A percentile compares a stretch with the other conserved stretches of the same genome.
phyloP scores from a whole-genome alignment of 2,329 filamentous ascomycete species.

The Myrmaecium sp. region DNA sequence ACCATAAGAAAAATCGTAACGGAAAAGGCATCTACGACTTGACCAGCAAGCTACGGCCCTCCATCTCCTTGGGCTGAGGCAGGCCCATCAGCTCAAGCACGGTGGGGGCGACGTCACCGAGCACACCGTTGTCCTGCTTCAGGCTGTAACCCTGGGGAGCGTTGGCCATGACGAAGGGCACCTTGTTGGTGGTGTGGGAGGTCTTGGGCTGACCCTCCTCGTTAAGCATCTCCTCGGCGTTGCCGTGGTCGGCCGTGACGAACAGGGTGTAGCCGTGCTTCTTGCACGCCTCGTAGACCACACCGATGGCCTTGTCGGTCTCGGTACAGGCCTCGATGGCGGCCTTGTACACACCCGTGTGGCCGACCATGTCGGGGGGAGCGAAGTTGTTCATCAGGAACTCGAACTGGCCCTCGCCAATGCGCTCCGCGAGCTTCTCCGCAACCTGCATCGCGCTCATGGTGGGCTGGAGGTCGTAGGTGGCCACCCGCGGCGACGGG shows the following conservation, averaged over 20 bases:
- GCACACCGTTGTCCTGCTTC: constrained; percentile 70
- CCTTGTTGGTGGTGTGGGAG: constrained; percentile 93
- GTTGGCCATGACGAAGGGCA: constrained; percentile 96
- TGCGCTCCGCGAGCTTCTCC: constrained; percentile 74
- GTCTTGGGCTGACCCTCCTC: constrained; percentile 93
- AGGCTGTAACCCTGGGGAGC: constrained; percentile 78
- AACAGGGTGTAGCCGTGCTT: constrained; percentile 85
- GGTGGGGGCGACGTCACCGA: constrained; percentile 95
- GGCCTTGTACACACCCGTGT: constrained; percentile 93
- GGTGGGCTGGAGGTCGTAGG: constrained; percentile 85
- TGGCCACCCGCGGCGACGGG: constrained; percentile 83
- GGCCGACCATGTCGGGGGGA: constrained; percentile 96
- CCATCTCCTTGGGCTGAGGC: constrained; percentile 82
- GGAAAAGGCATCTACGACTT: constrained; percentile 46
- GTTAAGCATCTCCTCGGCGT: constrained; percentile 98
- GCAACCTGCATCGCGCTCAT: constrained; percentile 91
- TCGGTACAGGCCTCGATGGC: constrained; percentile 70
- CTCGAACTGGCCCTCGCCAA: constrained; percentile 71
- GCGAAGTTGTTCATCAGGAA: constrained; percentile 99
- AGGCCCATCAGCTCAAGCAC: constrained; percentile 82
- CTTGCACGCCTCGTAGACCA: constrained; percentile 87
- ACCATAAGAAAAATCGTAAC: too few relatives aligned
- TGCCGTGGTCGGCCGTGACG: constrained; percentile 89
- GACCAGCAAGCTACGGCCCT: constrained; percentile 64
- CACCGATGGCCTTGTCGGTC: constrained; percentile 86